Percentiles rank a stretch among this genome's conserved stretches.
Evolutionary conservation across 345 rosid species (phyloP).

Genomic region (Diplotaxis tenuifolia): DNA sequence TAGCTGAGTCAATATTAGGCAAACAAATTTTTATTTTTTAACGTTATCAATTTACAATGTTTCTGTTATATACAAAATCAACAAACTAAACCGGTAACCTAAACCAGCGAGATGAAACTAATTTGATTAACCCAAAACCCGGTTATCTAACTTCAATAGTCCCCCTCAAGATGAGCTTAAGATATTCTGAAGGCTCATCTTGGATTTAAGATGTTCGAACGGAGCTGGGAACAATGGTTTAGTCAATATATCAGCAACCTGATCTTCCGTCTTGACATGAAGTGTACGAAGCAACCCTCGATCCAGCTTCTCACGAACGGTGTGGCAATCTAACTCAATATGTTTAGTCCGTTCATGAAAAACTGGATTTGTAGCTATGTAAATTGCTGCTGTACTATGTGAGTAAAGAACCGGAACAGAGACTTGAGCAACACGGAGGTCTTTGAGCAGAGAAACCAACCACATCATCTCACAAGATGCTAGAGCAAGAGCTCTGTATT

Average conservation of each 20-base stretch:
- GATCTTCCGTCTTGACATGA: background rate
- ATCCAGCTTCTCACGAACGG: background rate
- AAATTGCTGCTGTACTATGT: background rate
- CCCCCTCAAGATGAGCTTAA: background rate
- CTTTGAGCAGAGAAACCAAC: background rate
- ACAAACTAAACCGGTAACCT: too few species aligned
- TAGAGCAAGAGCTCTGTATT: too few species aligned
- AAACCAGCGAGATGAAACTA: too few species aligned
- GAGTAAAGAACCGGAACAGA: background rate
- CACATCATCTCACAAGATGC: background rate
- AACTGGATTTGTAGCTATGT: background rate
- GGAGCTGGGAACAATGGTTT: background rate
- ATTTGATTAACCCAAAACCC: too few species aligned
- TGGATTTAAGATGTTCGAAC: background rate
- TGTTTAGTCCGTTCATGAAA: background rate
- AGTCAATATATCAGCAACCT: background rate
- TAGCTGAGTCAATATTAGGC: too few species aligned
- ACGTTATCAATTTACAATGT: too few species aligned
- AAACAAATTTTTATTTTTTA: too few species aligned
- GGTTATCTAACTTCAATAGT: background rate
- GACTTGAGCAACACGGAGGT: background rate
- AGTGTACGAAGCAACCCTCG: background rate
- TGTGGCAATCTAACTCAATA: background rate
- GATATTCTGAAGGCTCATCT: background rate
- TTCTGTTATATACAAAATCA: too few species aligned